Base-by-base conservation (phyloP, 768 basidiomycete genomes). In the Kwoniella sp. region DNA sequence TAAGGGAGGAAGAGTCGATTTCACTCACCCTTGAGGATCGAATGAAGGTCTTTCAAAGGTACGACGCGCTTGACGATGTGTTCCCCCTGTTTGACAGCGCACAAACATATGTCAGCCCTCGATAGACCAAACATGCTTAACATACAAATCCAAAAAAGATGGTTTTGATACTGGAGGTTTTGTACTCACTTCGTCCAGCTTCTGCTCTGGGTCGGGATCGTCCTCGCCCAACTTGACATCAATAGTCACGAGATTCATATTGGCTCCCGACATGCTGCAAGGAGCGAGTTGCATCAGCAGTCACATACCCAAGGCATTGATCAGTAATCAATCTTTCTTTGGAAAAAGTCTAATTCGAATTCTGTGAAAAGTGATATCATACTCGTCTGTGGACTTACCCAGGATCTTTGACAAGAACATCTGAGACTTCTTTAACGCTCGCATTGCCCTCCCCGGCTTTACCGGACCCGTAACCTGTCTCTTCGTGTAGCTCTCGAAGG, bases 191-290 rank as follows among this genome's bases (percentile, higher is more conserved):
- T 55, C 56, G 29, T 95, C 92, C 0, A 93, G 87, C 60, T 89
- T 86, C 58, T 90, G 87, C 12, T 84, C 81, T 0, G 92, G 92
- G 24, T 79, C 77, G 9, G 72, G 73, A 55, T 80, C 77, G 19
- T 75, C 70, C 17, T 83, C 83, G 65, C 88, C 85, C 66, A 95
- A 81, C 58, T 33, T 82, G 77, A 48, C 88, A 63, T 85, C 83
- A 27, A 94, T 82, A 19, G 88, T 83, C 51, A 91, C 87, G 22
- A 96, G 85, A 71, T 90, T 88, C 91, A 94, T 94, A 75, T 90
- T 95, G 13, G 94, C 90, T 48, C 87, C 92, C 21, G 91, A 89
- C 92, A 98, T 93, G 10, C 94, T 92, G 90, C 58, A 29, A 33
- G 5, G n/a, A n/a, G n/a, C n/a, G n/a, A n/a, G n/a, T n/a, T n/a